Conservation (phyloP, 2,329 filamentous ascomycete genomes). For the Sclerotinia glacialis region DNA sequence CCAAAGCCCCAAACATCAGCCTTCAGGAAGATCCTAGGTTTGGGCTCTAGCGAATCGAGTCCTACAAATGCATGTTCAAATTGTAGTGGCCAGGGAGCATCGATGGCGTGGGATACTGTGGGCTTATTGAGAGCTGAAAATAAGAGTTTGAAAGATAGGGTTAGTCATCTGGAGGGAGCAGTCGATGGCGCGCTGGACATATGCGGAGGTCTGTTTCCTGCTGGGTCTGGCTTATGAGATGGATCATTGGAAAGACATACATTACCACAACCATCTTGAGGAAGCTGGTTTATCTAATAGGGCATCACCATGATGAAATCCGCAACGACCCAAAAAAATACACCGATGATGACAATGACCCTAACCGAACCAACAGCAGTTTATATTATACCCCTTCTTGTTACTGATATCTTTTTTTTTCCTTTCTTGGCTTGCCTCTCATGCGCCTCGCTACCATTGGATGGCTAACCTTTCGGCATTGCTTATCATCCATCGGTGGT, state of each 20-base stretch:
- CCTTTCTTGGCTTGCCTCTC: neutral
- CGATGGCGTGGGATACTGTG: conserved; percentile 65
- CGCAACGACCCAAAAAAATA: conserved; percentile 5
- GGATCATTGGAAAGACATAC: neutral
- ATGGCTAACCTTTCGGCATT: neutral
- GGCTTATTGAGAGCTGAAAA: conserved; percentile 61
- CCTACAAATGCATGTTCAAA: conserved; percentile 48
- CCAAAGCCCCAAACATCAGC: conserved; percentile 43
- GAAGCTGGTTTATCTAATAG: conserved; percentile 1
- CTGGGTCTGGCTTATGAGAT: neutral
- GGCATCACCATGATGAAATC: conserved; percentile 1
- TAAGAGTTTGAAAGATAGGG: conserved; percentile 56
- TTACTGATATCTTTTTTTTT: neutral
- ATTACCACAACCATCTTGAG: neutral
- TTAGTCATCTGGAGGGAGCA: conserved; percentile 56
- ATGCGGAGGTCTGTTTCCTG: conserved; percentile 20
- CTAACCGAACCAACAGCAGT: neutral
- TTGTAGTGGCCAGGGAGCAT: conserved; percentile 57
- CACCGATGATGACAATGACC: conserved; percentile 13
- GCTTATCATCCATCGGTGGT: neutral
- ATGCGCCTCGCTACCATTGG: neutral
- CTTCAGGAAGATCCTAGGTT: conserved; percentile 49
- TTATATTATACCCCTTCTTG: conserved; percentile 19
- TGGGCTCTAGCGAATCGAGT: conserved; percentile 22
- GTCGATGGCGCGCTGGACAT: conserved; percentile 57